Percentiles rank a stretch among this genome's conserved stretches.
Evolutionary conservation across 345 rosid genomes (phyloP).

Genomic region (Acer negundo): DNA sequence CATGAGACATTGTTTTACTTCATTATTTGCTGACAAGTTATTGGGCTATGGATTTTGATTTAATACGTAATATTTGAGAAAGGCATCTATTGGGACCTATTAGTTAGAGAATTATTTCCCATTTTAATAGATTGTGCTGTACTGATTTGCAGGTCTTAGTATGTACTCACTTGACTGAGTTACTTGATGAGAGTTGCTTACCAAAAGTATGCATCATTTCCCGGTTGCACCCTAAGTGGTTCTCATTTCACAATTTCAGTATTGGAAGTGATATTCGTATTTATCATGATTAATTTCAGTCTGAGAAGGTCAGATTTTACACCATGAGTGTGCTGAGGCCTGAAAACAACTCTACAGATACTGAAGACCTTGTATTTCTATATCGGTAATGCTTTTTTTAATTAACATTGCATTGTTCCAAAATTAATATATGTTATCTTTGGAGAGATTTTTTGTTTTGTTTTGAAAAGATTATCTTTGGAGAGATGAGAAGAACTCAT

Average conservation of each 20-base stretch:
- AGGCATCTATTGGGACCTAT: neutral
- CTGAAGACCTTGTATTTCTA: slow-evolving; percentile 82
- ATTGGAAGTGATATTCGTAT: slow-evolving; percentile 4
- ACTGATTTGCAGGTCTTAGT: slow-evolving; percentile 63
- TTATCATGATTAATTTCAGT: slow-evolving; percentile 43
- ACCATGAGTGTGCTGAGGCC: slow-evolving; percentile 94
- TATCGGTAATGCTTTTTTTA: slow-evolving; percentile 56
- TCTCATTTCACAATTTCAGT: neutral
- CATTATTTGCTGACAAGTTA: neutral
- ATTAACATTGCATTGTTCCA: neutral
- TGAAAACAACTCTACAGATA: slow-evolving; percentile 45
- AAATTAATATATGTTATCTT: neutral
- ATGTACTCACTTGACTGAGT: slow-evolving; percentile 89
- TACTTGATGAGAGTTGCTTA: slow-evolving; percentile 67
- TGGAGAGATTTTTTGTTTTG: neutral
- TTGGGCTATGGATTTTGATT: no score
- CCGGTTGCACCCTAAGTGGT: slow-evolving; percentile 13
- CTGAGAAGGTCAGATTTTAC: slow-evolving; percentile 74
- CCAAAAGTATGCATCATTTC: slow-evolving; percentile 54
- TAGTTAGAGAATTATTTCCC: neutral
- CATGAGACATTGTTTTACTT: neutral
- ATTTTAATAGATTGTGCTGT: neutral
- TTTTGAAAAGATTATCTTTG: neutral
- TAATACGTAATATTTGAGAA: neutral
- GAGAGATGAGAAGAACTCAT: neutral